Percentiles rank a stretch among this genome's conserved stretches.
Evolutionary conservation across 2,329 filamentous ascomycete species (phyloP).

Genomic region (Fusarium vanettenii): DNA sequence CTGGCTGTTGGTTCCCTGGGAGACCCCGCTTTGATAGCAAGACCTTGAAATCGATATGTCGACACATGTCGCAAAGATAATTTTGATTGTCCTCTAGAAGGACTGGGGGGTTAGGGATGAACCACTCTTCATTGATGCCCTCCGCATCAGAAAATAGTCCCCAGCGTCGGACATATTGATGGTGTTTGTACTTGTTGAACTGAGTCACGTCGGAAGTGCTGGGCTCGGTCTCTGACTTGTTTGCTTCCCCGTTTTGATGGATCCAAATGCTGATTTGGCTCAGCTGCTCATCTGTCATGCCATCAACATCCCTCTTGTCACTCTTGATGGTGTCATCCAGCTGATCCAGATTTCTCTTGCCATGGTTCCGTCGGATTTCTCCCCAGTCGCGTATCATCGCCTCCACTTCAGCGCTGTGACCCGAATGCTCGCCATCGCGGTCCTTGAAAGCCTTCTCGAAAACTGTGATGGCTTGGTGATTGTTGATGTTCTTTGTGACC

Average conservation of each 20-base stretch:
- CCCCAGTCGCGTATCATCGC: slow-evolving; percentile 14
- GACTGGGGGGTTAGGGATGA: not conserved
- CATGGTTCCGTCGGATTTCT: not conserved
- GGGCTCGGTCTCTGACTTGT: not conserved
- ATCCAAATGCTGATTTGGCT: slow-evolving; percentile 8
- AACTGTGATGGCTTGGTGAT: slow-evolving; percentile 4
- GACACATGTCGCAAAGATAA: slow-evolving; percentile 24
- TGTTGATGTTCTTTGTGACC: slow-evolving; percentile 2
- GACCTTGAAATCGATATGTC: slow-evolving; percentile 10
- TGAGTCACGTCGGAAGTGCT: not conserved
- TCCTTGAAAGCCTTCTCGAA: not conserved
- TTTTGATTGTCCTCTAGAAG: not conserved
- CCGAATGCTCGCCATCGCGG: not conserved
- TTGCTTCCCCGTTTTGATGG: not conserved
- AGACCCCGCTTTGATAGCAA: slow-evolving; percentile 7
- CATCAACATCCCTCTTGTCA: not conserved
- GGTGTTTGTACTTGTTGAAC: slow-evolving; percentile 19
- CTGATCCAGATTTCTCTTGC: not conserved
- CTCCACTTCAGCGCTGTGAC: not conserved
- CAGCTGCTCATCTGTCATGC: slow-evolving; percentile 11
- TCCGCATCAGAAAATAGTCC: slow-evolving; percentile 9
- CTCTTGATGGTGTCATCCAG: not conserved
- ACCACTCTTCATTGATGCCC: slow-evolving; percentile 24
- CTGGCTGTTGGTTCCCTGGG: slow-evolving; percentile 16
- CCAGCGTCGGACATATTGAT: slow-evolving; percentile 18